Percentiles rank a stretch among this genome's conserved stretches.
Conservation (phyloP, 2,329 filamentous ascomycete genomes). For the Aureobasidium sp. region DNA sequence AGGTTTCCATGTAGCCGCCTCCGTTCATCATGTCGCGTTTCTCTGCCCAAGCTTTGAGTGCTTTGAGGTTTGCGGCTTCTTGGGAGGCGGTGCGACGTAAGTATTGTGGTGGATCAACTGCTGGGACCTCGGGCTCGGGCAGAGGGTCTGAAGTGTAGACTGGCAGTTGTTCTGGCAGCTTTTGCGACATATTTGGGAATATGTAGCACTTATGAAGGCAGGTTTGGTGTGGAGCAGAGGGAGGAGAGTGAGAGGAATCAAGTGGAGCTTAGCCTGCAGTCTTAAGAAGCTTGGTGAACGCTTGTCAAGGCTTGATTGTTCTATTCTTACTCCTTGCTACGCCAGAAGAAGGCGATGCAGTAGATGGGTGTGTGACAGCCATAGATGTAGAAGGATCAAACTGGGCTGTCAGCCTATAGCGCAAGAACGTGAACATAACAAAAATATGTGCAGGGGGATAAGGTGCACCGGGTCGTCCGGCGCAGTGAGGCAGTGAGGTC, state of each 20-base stretch:
- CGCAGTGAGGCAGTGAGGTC: not conserved
- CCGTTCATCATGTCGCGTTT: not conserved
- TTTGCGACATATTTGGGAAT: not conserved
- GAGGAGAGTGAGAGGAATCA: not conserved
- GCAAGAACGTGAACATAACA: not conserved
- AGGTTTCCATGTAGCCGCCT: constrained; percentile 7
- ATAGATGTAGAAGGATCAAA: not conserved
- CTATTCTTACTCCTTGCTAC: not conserved
- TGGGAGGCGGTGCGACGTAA: not conserved
- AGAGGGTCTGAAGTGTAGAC: not conserved
- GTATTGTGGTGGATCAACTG: not conserved
- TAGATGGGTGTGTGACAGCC: not conserved
- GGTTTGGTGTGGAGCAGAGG: too few species aligned
- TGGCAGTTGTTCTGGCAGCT: not conserved
- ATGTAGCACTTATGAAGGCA: not conserved
- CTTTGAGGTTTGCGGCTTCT: not conserved
- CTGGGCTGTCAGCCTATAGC: not conserved
- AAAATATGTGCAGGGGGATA: not conserved
- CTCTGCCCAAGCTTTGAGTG: not conserved
- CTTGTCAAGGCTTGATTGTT: not conserved
- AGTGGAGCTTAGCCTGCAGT: not conserved
- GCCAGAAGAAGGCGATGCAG: not conserved
- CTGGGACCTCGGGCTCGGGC: not conserved
- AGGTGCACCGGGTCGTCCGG: not conserved
- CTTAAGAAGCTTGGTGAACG: not conserved